These are phyloP conservation scores for Thelonectria rubi DNA, from an alignment of 2,329 filamentous ascomycete genomes.

Conservation along the genomic window DNA sequence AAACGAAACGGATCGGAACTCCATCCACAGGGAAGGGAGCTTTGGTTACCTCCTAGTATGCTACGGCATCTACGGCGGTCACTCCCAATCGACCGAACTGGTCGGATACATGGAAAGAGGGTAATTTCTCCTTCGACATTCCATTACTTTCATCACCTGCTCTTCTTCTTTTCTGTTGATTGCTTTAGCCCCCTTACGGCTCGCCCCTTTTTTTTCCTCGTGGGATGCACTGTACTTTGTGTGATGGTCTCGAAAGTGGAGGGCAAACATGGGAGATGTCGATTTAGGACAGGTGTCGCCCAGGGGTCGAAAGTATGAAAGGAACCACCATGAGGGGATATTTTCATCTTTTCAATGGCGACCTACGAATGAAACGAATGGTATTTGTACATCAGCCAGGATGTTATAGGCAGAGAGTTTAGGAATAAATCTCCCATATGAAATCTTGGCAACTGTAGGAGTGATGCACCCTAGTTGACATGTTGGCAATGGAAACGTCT, in stretches of 20 bases:
- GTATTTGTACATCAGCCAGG: conserved; percentile 11
- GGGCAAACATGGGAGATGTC: neutral
- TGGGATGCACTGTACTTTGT: neutral
- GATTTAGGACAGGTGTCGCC: neutral
- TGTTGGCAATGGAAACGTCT: too few species aligned
- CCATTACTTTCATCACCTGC: neutral
- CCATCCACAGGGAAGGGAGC: conserved; percentile 3
- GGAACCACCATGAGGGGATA: neutral
- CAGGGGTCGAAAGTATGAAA: neutral
- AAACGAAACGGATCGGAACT: conserved; percentile 12
- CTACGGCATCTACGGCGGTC: conserved; percentile 6
- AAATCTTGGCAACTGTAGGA: neutral
- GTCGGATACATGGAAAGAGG: conserved; percentile 13
- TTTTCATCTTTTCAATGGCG: neutral
- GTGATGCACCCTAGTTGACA: neutral
- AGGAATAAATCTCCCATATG: conserved; percentile 8
- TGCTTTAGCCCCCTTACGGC: neutral
- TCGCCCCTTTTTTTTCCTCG: neutral
- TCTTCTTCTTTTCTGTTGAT: conserved; percentile 3
- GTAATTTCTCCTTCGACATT: neutral
- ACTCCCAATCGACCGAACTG: conserved; percentile 11
- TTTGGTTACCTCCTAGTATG: conserved; percentile 8
- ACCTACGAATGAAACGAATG: neutral
- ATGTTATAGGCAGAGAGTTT: neutral
- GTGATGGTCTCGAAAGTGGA: neutral